These are phyloP conservation scores for Ampelomyces quisqualis DNA, from an alignment of 2,329 filamentous ascomycete species.

Conservation along the genomic window DNA sequence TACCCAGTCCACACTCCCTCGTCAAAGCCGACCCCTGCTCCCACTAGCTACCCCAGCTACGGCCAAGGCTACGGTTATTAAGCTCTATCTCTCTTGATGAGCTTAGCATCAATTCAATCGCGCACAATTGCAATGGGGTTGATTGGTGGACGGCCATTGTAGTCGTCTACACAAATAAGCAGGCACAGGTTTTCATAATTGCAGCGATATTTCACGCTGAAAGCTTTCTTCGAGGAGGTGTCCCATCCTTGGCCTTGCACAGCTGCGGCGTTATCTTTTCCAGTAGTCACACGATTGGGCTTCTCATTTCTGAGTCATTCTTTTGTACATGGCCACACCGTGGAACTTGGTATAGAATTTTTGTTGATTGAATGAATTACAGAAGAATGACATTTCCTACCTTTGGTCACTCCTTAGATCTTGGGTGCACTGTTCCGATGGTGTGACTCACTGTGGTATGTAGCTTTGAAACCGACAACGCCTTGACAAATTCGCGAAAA, in stretches of 20 bases:
- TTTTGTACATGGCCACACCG: slow-evolving; percentile 10
- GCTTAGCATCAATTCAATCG: slow-evolving; percentile 3
- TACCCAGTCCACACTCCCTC: slow-evolving; percentile 10
- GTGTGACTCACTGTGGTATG: too few species aligned
- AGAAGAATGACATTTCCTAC: slow-evolving; percentile 7
- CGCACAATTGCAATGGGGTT: slow-evolving; percentile 8
- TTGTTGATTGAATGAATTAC: slow-evolving; percentile 70
- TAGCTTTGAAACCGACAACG: too few species aligned
- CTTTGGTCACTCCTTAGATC: slow-evolving; percentile 9
- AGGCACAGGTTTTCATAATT: slow-evolving; percentile 7
- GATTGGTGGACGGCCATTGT: slow-evolving; percentile 4
- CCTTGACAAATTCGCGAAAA: neutral
- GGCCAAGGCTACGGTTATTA: slow-evolving; percentile 11
- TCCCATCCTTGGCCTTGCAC: slow-evolving; percentile 25
- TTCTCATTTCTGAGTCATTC: slow-evolving; percentile 8
- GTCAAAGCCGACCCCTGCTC: slow-evolving; percentile 10
- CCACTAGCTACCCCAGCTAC: slow-evolving; percentile 15
- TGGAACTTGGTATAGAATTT: slow-evolving; percentile 9
- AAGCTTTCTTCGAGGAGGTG: slow-evolving; percentile 6
- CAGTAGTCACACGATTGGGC: too few species aligned
- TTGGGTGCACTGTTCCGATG: too few species aligned
- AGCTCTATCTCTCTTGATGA: slow-evolving; percentile 4
- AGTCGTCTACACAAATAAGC: slow-evolving; percentile 4
- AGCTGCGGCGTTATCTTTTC: slow-evolving; percentile 23
- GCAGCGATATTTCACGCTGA: slow-evolving; percentile 6